A percentile compares a stretch with the other conserved stretches of the same genome.
phyloP scores from a whole-genome alignment of 1,284 basidiomycete genomes.

The Mycena citricolor region DNA sequence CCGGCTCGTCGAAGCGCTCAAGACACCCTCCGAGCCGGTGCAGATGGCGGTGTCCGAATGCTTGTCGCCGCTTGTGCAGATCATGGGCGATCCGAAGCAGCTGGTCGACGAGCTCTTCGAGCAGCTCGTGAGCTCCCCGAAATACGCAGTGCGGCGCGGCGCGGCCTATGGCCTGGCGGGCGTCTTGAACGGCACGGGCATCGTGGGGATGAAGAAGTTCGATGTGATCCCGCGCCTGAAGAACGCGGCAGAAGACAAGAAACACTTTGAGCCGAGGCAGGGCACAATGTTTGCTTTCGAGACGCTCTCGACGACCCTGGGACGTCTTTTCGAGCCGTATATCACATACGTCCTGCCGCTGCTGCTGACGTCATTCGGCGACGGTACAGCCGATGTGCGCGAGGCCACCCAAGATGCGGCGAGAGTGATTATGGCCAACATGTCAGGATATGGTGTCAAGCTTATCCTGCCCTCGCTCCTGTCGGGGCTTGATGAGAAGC shows the following conservation, averaged over 20 bases:
- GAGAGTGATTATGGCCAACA: slow-evolving; percentile 91
- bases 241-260: slow-evolving; percentile 88
- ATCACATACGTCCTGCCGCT: slow-evolving; percentile 85
- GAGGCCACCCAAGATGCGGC: slow-evolving; percentile 95
- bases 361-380: slow-evolving; percentile 90
- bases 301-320: slow-evolving; percentile 83
- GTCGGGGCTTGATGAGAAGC: slow-evolving; percentile 94
- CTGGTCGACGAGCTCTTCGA: slow-evolving; percentile 80
- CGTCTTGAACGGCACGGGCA: slow-evolving; percentile 86
- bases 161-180: slow-evolving; percentile 97
- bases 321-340: slow-evolving; percentile 93
- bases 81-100: slow-evolving; percentile 62
- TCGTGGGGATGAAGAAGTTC: slow-evolving; percentile 84
- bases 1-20: slow-evolving; percentile 87
- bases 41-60: slow-evolving; percentile 97
- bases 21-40: slow-evolving; percentile 95
- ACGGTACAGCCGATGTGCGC: slow-evolving; percentile 85
- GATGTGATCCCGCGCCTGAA: slow-evolving; percentile 75
- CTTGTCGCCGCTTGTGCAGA: slow-evolving; percentile 82
- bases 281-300: slow-evolving; percentile 97
- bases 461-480: slow-evolving; percentile 90
- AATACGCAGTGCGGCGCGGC: slow-evolving; percentile 91
- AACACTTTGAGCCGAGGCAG: slow-evolving; percentile 83
- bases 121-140: slow-evolving; percentile 75
- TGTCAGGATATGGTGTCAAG: slow-evolving; percentile 96